phyloP scores from a whole-genome alignment of 257 asterid genomes.

The Solanum peruvianum region DNA sequence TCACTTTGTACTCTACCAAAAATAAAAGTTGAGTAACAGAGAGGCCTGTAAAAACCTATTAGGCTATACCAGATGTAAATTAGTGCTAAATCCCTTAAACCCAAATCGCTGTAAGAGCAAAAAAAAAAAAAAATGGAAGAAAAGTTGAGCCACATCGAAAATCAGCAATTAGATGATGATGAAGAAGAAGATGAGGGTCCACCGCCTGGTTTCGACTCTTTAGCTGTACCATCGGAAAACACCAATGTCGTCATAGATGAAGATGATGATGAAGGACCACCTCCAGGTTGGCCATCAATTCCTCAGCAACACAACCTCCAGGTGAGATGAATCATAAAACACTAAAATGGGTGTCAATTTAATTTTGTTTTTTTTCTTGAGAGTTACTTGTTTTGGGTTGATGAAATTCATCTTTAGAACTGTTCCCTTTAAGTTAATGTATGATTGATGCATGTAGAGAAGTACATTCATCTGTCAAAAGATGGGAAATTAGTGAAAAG shows the following conservation, averaged over 20 bases:
- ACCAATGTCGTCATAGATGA: constrained; percentile 3
- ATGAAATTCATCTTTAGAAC: not conserved
- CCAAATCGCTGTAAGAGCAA: not conserved
- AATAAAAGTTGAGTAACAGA: too few species aligned
- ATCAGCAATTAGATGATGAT: not conserved
- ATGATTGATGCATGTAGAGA: not conserved
- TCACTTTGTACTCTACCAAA: not conserved
- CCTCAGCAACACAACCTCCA: constrained; percentile 14
- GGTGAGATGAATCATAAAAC: constrained; percentile 13
- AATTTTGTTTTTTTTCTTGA: not conserved
- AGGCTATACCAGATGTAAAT: not conserved
- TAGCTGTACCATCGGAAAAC: constrained; percentile 13
- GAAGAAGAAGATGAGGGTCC: constrained; percentile 71
- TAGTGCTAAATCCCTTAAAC: not conserved
- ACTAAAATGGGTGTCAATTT: not conserved
- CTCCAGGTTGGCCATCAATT: constrained; percentile 61
- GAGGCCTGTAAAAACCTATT: not conserved
- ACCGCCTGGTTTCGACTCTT: constrained; percentile 65
- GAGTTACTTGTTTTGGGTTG: not conserved
- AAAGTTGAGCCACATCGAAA: not conserved
- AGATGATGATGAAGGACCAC: constrained; percentile 53
- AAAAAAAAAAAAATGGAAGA: not conserved
- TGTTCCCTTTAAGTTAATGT: not conserved
- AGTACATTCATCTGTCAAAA: not conserved
- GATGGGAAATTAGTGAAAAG: not conserved